A percentile compares a stretch with the other conserved stretches of the same genome.
phyloP scores from a whole-genome alignment of 1,139 yeast species.

The Kodamaea alishanica region DNA sequence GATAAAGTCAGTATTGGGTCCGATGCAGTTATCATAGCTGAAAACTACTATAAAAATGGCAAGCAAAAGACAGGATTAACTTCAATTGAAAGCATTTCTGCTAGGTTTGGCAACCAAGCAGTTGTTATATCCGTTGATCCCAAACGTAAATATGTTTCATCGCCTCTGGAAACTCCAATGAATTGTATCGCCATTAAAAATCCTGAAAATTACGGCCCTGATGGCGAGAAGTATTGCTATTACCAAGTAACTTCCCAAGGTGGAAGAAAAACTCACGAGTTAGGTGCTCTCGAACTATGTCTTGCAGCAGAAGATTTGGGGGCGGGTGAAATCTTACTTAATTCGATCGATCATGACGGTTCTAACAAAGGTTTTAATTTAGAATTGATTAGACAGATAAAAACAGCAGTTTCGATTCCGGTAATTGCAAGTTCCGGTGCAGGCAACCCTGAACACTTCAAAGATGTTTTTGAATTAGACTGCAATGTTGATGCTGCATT shows the following conservation, averaged over 20 bases:
- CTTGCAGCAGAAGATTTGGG: slow-evolving; percentile 88
- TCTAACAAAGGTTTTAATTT: slow-evolving; percentile 88
- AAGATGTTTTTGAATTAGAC: slow-evolving; percentile 69
- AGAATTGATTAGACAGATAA: slow-evolving; percentile 76
- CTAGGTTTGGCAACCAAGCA: slow-evolving; percentile 92
- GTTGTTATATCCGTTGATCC: slow-evolving; percentile 98
- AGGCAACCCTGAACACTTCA: slow-evolving; percentile 85
- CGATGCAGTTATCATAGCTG: slow-evolving; percentile 94
- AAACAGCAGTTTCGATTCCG: slow-evolving; percentile 74
- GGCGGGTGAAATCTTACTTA: slow-evolving; percentile 91
- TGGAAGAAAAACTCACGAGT: slow-evolving; percentile 82
- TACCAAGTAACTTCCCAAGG: slow-evolving; percentile 96
- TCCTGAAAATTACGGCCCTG: slow-evolving; percentile 63
- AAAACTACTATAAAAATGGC: slow-evolving; percentile 61
- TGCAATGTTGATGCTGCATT: slow-evolving; percentile 92
- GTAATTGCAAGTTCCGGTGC: slow-evolving; percentile 98
- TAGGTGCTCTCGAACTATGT: slow-evolving; percentile 89
- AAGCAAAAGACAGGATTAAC: slow-evolving; percentile 62
- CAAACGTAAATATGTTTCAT: slow-evolving; percentile 67
- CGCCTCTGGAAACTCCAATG: slow-evolving; percentile 61
- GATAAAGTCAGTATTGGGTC: slow-evolving; percentile 96
- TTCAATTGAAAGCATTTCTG: slow-evolving; percentile 89
- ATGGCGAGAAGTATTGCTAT: slow-evolving; percentile 85
- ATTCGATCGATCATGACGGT: slow-evolving; percentile 96
- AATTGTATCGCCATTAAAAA: slow-evolving; percentile 44